Conservation (phyloP, 2,329 filamentous ascomycete species). For the Colletotrichum liaoningense region DNA sequence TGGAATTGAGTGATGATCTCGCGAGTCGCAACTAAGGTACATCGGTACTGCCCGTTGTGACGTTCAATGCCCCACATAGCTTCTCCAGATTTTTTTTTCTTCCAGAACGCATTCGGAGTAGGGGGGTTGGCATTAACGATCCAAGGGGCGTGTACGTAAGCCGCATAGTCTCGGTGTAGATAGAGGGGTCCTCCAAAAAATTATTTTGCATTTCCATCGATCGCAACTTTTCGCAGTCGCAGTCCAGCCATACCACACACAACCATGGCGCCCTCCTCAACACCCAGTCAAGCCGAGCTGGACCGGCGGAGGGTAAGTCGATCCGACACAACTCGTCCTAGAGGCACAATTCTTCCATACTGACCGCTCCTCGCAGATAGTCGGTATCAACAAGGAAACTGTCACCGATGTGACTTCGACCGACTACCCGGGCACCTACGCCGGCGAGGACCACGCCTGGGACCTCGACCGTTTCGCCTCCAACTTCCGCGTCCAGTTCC, state of each 20-base stretch:
- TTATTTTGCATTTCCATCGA: conserved; percentile 33
- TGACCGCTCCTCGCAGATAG: conserved; percentile 67
- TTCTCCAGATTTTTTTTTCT: conserved; percentile 18
- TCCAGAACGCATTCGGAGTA: background rate
- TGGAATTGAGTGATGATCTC: background rate
- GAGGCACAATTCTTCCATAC: background rate
- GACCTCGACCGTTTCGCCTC: conserved; percentile 77
- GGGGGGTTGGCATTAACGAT: conserved; percentile 5
- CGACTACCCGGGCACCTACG: conserved; percentile 92
- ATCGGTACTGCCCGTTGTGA: too few relatives aligned
- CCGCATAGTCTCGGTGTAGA: conserved; percentile 29
- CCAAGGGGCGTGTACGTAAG: conserved; percentile 27
- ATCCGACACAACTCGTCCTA: conserved; percentile 30
- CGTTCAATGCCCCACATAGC: background rate
- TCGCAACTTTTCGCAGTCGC: conserved; percentile 32
- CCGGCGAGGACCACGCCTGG: conserved; percentile 88
- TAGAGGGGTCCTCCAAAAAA: conserved; percentile 38
- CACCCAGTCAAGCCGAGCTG: conserved; percentile 66
- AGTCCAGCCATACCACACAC: conserved; percentile 17
- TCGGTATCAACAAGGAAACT: conserved; percentile 90
- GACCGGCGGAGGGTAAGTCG: conserved; percentile 68
- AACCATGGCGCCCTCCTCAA: conserved; percentile 57
- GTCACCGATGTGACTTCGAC: conserved; percentile 89
- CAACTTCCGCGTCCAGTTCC: conserved; percentile 81
- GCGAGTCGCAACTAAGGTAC: background rate